Conservation (phyloP, 1,284 basidiomycete species). For the Chiua sp. region DNA sequence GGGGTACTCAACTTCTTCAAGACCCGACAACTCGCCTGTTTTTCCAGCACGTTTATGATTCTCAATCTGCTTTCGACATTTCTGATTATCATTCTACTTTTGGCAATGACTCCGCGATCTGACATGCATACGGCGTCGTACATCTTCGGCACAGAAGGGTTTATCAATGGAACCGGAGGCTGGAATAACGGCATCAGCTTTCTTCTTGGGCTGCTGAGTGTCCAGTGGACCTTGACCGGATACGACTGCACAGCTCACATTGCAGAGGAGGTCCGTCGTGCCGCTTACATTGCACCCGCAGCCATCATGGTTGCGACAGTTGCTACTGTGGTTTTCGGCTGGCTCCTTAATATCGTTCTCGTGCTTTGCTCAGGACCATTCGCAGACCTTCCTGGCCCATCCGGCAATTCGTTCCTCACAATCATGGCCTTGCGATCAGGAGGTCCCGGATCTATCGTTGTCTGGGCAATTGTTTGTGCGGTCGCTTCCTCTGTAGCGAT, state of each 20-base stretch:
- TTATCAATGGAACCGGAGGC: constrained; percentile 81
- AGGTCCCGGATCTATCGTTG: constrained; percentile 67
- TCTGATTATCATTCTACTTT: not conserved
- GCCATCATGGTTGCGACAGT: constrained; percentile 92
- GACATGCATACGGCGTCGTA: constrained; percentile 85
- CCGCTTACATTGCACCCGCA: constrained; percentile 81
- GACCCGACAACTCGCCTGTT: not conserved
- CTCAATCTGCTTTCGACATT: not conserved
- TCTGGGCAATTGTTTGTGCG: constrained; percentile 81
- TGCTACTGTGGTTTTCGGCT: constrained; percentile 84
- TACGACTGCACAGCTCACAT: constrained; percentile 89
- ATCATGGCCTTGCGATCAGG: constrained; percentile 82
- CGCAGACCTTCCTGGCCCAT: constrained; percentile 64
- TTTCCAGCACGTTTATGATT: not conserved
- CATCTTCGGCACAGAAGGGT: constrained; percentile 76
- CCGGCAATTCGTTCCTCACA: constrained; percentile 55
- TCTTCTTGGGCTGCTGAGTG: constrained; percentile 86
- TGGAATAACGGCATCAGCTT: constrained; percentile 85
- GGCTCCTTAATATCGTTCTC: constrained; percentile 84
- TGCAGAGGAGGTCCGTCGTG: constrained; percentile 88
- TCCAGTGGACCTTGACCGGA: constrained; percentile 91
- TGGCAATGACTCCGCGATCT: constrained; percentile 62
- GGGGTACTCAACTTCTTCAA: not conserved
- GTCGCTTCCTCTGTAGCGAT: constrained; percentile 88
- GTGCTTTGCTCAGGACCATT: constrained; percentile 82